Percentiles rank a stretch among this genome's conserved stretches.
Evolutionary conservation across 179 eudicot genomes (phyloP).

Genomic region (Carnegiea gigantea): DNA sequence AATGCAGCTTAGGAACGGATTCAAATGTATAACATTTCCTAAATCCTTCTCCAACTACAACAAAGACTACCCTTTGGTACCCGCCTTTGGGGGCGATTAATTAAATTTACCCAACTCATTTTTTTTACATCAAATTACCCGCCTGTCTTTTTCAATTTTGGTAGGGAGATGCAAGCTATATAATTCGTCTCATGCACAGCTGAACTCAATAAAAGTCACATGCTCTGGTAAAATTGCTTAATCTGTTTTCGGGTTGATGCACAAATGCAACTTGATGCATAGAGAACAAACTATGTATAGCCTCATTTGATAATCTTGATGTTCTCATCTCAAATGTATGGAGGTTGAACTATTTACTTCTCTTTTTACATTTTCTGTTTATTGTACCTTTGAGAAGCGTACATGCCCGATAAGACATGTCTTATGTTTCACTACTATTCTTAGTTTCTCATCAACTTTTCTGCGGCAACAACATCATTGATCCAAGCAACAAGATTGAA

Average conservation of each 20-base stretch:
- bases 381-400: conserved; percentile 10
- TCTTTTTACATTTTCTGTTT: neutral
- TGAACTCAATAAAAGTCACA: neutral
- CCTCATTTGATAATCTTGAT: conserved; percentile 16
- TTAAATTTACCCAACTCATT: no score
- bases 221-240: neutral
- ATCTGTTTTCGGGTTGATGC: conserved; percentile 11
- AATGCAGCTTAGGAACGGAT: neutral
- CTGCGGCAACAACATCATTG: conserved; percentile 78
- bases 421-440: conserved; percentile 27
- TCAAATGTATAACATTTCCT: neutral
- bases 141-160: neutral
- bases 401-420: neutral
- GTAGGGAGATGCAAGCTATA: neutral
- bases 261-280: conserved; percentile 12
- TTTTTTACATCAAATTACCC: neutral
- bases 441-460: conserved; percentile 54
- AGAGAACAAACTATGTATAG: neutral
- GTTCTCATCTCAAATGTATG: conserved; percentile 9
- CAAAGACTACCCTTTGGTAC: no score
- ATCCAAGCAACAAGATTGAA: conserved; percentile 89
- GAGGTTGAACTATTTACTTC: conserved; percentile 8
- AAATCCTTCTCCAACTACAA: neutral
- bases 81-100: no score
- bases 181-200: conserved; percentile 10